A percentile compares a stretch with the other conserved stretches of the same genome.
Evolutionary conservation across 2,329 filamentous ascomycete genomes (phyloP).

Genomic region (Penicillium sp.): DNA sequence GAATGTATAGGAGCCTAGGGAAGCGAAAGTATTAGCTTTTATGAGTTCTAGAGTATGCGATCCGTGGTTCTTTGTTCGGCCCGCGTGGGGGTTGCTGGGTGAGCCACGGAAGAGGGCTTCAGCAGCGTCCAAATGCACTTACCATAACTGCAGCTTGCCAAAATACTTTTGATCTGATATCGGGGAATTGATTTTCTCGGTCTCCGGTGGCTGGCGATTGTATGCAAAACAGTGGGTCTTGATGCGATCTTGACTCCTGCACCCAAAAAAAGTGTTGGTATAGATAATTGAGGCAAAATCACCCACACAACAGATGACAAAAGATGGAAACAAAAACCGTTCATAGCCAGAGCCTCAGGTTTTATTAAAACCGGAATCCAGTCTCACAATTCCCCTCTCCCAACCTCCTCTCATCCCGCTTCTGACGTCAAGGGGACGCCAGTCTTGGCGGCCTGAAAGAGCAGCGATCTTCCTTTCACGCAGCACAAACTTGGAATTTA

Average conservation of each 20-base stretch:
- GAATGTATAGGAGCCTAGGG: slow-evolving; percentile 22
- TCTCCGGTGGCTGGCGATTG: slow-evolving; percentile 1
- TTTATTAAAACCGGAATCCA: background rate
- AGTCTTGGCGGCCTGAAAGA: slow-evolving; percentile 15
- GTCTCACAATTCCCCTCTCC: slow-evolving; percentile 1
- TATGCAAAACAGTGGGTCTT: slow-evolving; percentile 9
- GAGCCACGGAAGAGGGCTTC: slow-evolving; percentile 1
- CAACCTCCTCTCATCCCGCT: slow-evolving; percentile 18
- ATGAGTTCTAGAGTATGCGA: background rate
- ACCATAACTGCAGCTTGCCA: slow-evolving; percentile 7
- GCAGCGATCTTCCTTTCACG: slow-evolving; percentile 15
- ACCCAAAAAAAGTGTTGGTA: background rate
- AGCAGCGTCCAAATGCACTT: background rate
- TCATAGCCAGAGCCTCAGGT: background rate
- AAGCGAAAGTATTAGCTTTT: background rate
- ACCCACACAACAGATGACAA: background rate
- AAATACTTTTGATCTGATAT: background rate
- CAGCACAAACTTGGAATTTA: slow-evolving; percentile 13
- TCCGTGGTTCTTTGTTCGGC: slow-evolving; percentile 13
- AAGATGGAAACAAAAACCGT: background rate
- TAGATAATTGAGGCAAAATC: background rate
- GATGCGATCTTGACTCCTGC: background rate
- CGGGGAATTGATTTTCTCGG: background rate
- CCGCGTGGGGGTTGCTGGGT: background rate
- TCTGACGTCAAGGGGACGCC: slow-evolving; percentile 23